phyloP scores from a whole-genome alignment of 257 asterid genomes.

The Striga asiatica region DNA sequence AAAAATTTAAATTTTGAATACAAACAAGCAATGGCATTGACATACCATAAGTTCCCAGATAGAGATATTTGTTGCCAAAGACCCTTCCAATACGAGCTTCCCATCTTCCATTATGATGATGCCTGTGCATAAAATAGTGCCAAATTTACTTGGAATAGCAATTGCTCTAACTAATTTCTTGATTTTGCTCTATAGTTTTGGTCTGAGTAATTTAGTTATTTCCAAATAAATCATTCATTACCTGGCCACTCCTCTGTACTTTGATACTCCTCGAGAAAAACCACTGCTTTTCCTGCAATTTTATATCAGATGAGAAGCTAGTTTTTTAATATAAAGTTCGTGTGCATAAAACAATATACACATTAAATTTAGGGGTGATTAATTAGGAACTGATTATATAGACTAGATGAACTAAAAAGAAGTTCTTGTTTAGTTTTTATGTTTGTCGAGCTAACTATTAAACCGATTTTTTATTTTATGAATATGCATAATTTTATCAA shows the following conservation, averaged over 20 bases:
- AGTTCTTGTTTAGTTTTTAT: too few species aligned
- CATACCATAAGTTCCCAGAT: conserved; percentile 95
- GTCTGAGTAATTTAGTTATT: too few species aligned
- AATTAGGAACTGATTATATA: too few species aligned
- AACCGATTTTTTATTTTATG: too few species aligned
- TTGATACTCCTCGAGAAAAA: conserved; percentile 92
- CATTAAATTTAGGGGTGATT: neutral
- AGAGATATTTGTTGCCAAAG: conserved; percentile 90
- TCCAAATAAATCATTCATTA: too few species aligned
- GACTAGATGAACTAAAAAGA: too few species aligned
- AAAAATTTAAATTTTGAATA: too few species aligned
- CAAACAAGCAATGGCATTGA: too few species aligned
- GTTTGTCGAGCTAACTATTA: too few species aligned
- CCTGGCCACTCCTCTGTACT: conserved; percentile 98
- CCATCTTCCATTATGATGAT: conserved; percentile 98
- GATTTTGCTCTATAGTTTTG: too few species aligned
- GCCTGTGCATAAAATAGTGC: conserved; percentile 29
- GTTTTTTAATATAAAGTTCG: neutral
- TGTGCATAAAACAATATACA: neutral
- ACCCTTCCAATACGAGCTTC: conserved; percentile 97
- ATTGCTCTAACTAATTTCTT: neutral
- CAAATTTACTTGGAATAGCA: too few species aligned
- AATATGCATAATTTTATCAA: too few species aligned
- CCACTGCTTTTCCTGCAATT: conserved; percentile 85
- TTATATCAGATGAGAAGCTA: neutral